phyloP scores from a whole-genome alignment of 2,329 filamentous ascomycete species.

The Arachnopeziza araneosa region DNA sequence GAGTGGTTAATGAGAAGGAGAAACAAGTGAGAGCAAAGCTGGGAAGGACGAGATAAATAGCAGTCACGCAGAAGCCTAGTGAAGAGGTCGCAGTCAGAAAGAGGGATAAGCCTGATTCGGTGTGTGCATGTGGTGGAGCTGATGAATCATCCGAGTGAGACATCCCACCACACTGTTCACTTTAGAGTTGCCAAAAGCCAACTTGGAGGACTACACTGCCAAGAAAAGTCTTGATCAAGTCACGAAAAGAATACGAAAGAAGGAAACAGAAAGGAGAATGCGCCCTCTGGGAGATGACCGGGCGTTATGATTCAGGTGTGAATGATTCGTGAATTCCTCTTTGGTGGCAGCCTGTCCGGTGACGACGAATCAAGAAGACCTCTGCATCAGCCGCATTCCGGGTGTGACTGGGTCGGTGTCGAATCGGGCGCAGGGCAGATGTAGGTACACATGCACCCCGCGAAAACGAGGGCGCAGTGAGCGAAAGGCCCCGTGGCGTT shows the following conservation, averaged over 20 bases:
- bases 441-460: not conserved
- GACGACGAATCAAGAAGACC: slow-evolving; percentile 11
- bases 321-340: not conserved
- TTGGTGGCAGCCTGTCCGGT: slow-evolving; percentile 18
- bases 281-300: not conserved
- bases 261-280: not conserved
- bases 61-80: slow-evolving; percentile 23
- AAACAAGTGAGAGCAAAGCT: slow-evolving; percentile 13
- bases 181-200: slow-evolving; percentile 3
- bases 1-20: not conserved
- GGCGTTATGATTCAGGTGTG: not conserved
- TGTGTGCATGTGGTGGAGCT: slow-evolving; percentile 15
- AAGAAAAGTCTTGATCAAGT: slow-evolving; percentile 48
- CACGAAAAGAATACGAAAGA: not conserved
- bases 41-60: slow-evolving; percentile 17
- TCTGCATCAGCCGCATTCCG: slow-evolving; percentile 16
- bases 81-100: slow-evolving; percentile 14
- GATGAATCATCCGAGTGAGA: slow-evolving; percentile 26
- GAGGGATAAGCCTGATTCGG: slow-evolving; percentile 21
- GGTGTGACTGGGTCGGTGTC: slow-evolving; percentile 13
- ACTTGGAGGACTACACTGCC: slow-evolving; percentile 73
- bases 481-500: not conserved
- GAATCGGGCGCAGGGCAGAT: slow-evolving; percentile 7
- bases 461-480: not conserved
- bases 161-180: slow-evolving; percentile 12